These are phyloP conservation scores for Collariella sp. DNA, from an alignment of 495 filamentous ascomycete genomes.

Conservation along the genomic window DNA sequence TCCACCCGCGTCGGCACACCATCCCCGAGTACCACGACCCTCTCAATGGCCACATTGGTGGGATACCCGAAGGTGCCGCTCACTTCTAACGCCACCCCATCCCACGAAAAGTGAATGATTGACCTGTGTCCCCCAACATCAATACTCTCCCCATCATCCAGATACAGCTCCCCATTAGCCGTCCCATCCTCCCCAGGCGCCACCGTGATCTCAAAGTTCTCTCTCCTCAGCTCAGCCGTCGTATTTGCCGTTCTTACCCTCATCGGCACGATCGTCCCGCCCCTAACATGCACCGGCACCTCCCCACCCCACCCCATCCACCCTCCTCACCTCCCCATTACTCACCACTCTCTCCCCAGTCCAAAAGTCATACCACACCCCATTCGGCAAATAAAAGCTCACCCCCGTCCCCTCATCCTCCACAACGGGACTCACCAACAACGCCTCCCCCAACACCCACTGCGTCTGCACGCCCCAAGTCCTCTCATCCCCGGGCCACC, in stretches of 20 bases:
- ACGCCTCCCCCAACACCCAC: conserved; percentile 61
- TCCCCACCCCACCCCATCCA: conserved; percentile 47
- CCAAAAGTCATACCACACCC: conserved; percentile 72
- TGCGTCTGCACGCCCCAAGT: conserved; percentile 55
- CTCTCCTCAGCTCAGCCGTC: conserved; percentile 54
- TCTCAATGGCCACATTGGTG: conserved; percentile 42
- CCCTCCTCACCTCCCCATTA: conserved; percentile 39
- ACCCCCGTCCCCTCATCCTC: conserved; percentile 53
- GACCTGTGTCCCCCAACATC: conserved; percentile 27
- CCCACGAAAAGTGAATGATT: conserved; percentile 47
- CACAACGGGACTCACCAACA: conserved; percentile 65
- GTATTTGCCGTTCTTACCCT: conserved; percentile 55
- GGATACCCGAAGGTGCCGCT: conserved; percentile 48
- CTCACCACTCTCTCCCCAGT: conserved; percentile 51
- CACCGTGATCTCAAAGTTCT: conserved; percentile 63
- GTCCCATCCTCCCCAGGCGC: conserved; percentile 44
- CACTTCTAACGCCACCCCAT: conserved; percentile 36
- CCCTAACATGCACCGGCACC: conserved; percentile 67
- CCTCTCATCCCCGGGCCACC: conserved; percentile 56
- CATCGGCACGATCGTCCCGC: conserved; percentile 57
- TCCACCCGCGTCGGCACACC: conserved; percentile 2
- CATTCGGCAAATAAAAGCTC: conserved; percentile 59
- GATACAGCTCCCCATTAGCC: conserved; percentile 41
- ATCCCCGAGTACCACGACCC: conserved; percentile 46
- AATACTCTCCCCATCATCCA: conserved; percentile 53